phyloP scores from a whole-genome alignment of 202 grass and related monocot species.

The Setaria viridis region DNA sequence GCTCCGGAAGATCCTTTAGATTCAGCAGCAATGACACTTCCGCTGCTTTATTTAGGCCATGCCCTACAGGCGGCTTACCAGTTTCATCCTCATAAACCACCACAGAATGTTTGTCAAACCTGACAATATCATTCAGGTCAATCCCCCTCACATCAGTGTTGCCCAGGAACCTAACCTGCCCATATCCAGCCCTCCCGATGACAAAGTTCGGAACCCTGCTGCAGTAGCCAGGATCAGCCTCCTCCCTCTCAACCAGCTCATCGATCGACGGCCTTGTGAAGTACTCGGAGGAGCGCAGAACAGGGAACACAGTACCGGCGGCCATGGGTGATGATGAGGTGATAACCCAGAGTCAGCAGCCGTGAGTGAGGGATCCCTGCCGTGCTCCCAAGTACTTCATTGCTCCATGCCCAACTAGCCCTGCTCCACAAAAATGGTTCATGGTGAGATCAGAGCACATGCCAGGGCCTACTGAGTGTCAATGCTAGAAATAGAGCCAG shows the following conservation, averaged over 20 bases:
- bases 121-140: conserved; percentile 74
- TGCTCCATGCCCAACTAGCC: neutral
- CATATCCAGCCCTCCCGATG: conserved; percentile 71
- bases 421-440: conserved; percentile 31
- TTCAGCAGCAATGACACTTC: conserved; percentile 72
- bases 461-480: neutral
- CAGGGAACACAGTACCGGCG: conserved; percentile 46
- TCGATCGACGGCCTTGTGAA: conserved; percentile 75
- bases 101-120: conserved; percentile 64
- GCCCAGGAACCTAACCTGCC: conserved; percentile 58
- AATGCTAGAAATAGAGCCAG: neutral
- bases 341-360: neutral
- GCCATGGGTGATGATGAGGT: conserved; percentile 23
- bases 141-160: conserved; percentile 78
- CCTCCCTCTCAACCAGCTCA: conserved; percentile 67
- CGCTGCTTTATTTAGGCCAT: conserved; percentile 88
- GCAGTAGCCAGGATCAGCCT: conserved; percentile 71
- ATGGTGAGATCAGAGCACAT: conserved; percentile 21
- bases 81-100: conserved; percentile 72
- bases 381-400: neutral
- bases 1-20: conserved; percentile 38
- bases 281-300: conserved; percentile 67
- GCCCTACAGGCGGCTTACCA: conserved; percentile 70
- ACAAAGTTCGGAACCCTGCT: conserved; percentile 71
- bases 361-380: neutral